Evolutionary conservation across 1,139 yeast genomes (phyloP).

Genomic region (Casaregolazyma lundiana): DNA sequence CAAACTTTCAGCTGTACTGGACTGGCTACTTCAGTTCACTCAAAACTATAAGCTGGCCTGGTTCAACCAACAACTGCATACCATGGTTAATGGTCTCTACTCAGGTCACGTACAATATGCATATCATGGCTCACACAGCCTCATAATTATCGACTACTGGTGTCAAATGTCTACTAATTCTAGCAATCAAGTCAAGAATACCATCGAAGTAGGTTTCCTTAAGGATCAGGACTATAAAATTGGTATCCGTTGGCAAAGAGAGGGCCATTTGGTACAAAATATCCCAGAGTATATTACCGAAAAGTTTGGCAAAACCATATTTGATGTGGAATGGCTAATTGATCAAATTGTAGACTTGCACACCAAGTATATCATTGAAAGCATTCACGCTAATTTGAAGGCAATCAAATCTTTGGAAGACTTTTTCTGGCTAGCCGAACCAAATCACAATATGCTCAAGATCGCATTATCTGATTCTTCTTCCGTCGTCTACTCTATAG

Average conservation of each 20-base stretch:
- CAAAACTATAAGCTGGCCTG: conserved; percentile 69
- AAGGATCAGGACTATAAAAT: conserved; percentile 46
- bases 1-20: conserved; percentile 59
- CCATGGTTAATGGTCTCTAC: conserved; percentile 57
- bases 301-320: conserved; percentile 23
- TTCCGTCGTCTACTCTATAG: conserved; percentile 25
- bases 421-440: conserved; percentile 7
- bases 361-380: conserved; percentile 25
- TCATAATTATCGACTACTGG: conserved; percentile 72
- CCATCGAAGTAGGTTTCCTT: conserved; percentile 65
- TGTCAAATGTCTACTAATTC: conserved; percentile 25
- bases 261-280: conserved; percentile 40
- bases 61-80: conserved; percentile 60
- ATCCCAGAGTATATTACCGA: conserved; percentile 16
- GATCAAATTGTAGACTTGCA: conserved; percentile 29
- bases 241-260: conserved; percentile 61
- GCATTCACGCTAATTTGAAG: conserved; percentile 21
- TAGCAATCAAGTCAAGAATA: conserved; percentile 33
- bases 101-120: conserved; percentile 62
- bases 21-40: conserved; percentile 64
- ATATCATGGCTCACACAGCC: conserved; percentile 58
- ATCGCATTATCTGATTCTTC: conserved; percentile 22
- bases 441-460: conserved; percentile 4
- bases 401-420: conserved; percentile 13
- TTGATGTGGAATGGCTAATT: conserved; percentile 29